These are phyloP conservation scores for Neocatenulostroma microsporum DNA, from an alignment of 2,329 filamentous ascomycete genomes.

Conservation along the genomic window DNA sequence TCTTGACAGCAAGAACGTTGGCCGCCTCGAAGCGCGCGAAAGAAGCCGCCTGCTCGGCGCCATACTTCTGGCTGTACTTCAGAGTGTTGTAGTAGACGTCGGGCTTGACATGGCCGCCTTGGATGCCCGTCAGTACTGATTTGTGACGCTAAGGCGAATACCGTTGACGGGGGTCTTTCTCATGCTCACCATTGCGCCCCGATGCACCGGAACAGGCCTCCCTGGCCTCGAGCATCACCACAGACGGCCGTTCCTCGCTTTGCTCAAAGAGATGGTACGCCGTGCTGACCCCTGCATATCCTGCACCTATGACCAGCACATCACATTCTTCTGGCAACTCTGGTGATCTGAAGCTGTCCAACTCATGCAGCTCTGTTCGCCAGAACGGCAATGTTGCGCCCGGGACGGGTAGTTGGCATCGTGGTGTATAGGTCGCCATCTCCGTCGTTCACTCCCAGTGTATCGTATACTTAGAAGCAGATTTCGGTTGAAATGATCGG, in stretches of 20 bases:
- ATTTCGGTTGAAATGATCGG: no score
- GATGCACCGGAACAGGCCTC: slow-evolving; percentile 74
- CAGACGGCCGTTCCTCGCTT: slow-evolving; percentile 34
- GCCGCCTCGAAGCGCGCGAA: slow-evolving; percentile 23
- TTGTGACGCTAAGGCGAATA: no score
- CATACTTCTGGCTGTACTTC: slow-evolving; percentile 17
- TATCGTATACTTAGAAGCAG: no score
- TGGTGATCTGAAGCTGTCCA: slow-evolving; percentile 52
- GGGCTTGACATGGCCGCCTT: slow-evolving; percentile 30
- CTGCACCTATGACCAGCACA: slow-evolving; percentile 62
- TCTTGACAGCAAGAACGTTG: slow-evolving; percentile 24
- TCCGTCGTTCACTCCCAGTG: no score
- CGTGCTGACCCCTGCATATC: slow-evolving; percentile 55
- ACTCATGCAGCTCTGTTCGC: slow-evolving; percentile 29
- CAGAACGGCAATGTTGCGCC: slow-evolving; percentile 30
- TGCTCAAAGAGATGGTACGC: slow-evolving; percentile 22
- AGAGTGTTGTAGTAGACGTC: slow-evolving; percentile 27
- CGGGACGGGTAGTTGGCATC: slow-evolving; percentile 4
- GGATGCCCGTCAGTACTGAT: neutral
- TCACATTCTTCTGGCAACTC: slow-evolving; percentile 54
- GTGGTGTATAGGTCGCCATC: no score
- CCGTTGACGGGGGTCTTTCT: no score
- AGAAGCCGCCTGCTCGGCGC: slow-evolving; percentile 21
- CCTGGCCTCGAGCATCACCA: slow-evolving; percentile 64
- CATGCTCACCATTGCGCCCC: slow-evolving; percentile 45